Evolutionary conservation across 1,284 basidiomycete genomes (phyloP).

Genomic region (Ceratorhiza oryzae-sativae): DNA sequence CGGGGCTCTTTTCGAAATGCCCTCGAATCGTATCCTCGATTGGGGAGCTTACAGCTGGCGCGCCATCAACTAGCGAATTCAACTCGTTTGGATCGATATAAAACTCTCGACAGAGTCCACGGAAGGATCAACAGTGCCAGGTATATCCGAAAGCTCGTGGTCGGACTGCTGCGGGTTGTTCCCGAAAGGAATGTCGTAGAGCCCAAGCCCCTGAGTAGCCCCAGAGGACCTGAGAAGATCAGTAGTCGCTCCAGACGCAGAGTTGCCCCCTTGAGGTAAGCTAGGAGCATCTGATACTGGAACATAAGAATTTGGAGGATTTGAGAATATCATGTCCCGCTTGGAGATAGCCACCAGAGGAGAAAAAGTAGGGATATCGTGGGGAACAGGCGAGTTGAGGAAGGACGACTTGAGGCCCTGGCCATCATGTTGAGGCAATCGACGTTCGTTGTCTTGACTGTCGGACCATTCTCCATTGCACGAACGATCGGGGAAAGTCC

Average conservation of each 20-base stretch:
- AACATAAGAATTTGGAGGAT: neutral
- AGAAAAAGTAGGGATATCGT: constrained; percentile 3
- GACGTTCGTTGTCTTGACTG: neutral
- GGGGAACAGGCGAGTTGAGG: neutral
- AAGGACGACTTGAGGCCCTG: neutral
- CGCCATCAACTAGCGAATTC: neutral
- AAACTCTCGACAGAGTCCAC: neutral
- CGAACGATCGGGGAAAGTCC: neutral
- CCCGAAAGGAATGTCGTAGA: neutral
- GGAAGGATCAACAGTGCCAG: neutral
- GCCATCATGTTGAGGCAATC: neutral
- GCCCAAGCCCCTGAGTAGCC: neutral
- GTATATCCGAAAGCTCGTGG: neutral
- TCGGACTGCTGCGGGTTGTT: neutral
- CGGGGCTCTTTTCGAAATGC: neutral
- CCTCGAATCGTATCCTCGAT: neutral
- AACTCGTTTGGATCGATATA: neutral
- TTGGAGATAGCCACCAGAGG: neutral
- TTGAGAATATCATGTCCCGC: neutral
- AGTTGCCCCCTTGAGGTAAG: neutral
- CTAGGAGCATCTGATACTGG: neutral
- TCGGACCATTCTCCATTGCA: no score
- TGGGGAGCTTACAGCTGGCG: neutral
- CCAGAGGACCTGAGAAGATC: neutral
- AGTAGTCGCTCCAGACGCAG: neutral